These are phyloP conservation scores for Martensiomyces pterosporus DNA, from an alignment of 192 early-diverging fungal species.

Conservation along the genomic window DNA sequence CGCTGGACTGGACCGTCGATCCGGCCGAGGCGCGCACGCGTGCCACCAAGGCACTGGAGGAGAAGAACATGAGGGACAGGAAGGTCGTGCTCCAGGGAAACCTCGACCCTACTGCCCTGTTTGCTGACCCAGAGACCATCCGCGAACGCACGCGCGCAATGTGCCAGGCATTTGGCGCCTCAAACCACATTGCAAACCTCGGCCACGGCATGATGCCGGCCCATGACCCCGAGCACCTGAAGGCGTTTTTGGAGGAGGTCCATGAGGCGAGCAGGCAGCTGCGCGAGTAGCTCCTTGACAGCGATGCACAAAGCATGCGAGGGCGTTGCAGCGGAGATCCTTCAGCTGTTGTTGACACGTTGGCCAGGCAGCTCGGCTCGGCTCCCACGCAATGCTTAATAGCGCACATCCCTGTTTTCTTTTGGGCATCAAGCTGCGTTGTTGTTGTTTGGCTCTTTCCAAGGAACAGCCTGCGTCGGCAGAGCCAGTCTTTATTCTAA, in stretches of 20 bases:
- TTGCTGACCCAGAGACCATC: slow-evolving; percentile 71
- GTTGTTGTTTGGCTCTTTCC: too few species aligned
- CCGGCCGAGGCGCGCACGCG: slow-evolving; percentile 48
- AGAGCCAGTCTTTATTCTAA: too few species aligned
- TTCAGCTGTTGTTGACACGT: too few species aligned
- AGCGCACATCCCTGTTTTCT: too few species aligned
- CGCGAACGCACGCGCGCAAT: slow-evolving; percentile 68
- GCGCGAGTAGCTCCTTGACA: slow-evolving; percentile 19
- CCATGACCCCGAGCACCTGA: slow-evolving; percentile 66
- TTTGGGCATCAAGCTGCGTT: too few species aligned
- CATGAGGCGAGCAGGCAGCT: slow-evolving; percentile 47
- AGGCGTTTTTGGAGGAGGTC: slow-evolving; percentile 66
- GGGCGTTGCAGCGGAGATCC: too few species aligned
- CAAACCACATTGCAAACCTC: slow-evolving; percentile 87
- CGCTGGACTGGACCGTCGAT: slow-evolving; percentile 87
- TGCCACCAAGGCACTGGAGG: slow-evolving; percentile 14
- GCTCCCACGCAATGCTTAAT: too few species aligned
- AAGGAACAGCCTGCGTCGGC: too few species aligned
- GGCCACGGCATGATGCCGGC: slow-evolving; percentile 95
- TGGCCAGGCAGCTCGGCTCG: slow-evolving; percentile 2
- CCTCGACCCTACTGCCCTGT: slow-evolving; percentile 84
- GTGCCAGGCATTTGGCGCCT: slow-evolving; percentile 74
- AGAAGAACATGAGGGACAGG: background rate
- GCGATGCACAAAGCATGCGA: too few species aligned
- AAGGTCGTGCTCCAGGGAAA: slow-evolving; percentile 81